These are phyloP conservation scores for Fusarium buxicola DNA, from an alignment of 2,329 filamentous ascomycete genomes.

Conservation along the genomic window DNA sequence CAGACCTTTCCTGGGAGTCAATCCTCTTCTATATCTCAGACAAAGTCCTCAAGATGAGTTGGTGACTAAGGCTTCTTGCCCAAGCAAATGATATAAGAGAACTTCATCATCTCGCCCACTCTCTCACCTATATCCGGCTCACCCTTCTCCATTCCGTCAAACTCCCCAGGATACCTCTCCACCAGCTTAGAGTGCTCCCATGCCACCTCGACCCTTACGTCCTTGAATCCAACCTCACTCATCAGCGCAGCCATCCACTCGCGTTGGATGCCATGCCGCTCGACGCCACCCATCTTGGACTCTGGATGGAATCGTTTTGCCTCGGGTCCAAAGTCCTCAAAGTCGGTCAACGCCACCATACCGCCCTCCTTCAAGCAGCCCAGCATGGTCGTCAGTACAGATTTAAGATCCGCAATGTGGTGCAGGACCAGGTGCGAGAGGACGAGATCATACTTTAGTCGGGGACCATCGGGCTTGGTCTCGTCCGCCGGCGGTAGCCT, in stretches of 20 bases:
- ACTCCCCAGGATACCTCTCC: constrained; percentile 58
- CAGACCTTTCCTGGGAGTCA: too few relatives aligned
- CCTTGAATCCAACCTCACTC: constrained; percentile 50
- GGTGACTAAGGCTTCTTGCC: constrained; percentile 32
- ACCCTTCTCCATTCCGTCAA: constrained; percentile 42
- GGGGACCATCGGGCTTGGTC: constrained; percentile 40
- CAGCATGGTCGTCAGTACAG: constrained; percentile 58
- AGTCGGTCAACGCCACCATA: constrained; percentile 65
- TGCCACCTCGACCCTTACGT: constrained; percentile 59
- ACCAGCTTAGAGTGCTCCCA: constrained; percentile 64
- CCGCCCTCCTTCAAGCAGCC: constrained; percentile 62
- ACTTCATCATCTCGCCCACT: constrained; percentile 48
- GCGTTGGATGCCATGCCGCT: constrained; percentile 63
- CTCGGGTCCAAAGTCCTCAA: constrained; percentile 65
- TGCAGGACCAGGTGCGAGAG: constrained; percentile 66
- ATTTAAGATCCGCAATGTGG: constrained; percentile 61
- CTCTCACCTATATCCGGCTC: constrained; percentile 45
- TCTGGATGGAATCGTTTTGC: constrained; percentile 64
- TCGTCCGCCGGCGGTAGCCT: constrained; percentile 52
- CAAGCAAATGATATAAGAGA: constrained; percentile 54
- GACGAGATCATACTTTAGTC: constrained; percentile 62
- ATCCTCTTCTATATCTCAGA: too few relatives aligned
- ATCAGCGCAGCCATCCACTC: constrained; percentile 56
- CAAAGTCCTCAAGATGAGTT: too few relatives aligned
- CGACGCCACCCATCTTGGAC: constrained; percentile 64